Percentiles rank a stretch among this genome's conserved stretches.
phyloP scores from a whole-genome alignment of 441 rosid species.

The Adansonia grandidieri region DNA sequence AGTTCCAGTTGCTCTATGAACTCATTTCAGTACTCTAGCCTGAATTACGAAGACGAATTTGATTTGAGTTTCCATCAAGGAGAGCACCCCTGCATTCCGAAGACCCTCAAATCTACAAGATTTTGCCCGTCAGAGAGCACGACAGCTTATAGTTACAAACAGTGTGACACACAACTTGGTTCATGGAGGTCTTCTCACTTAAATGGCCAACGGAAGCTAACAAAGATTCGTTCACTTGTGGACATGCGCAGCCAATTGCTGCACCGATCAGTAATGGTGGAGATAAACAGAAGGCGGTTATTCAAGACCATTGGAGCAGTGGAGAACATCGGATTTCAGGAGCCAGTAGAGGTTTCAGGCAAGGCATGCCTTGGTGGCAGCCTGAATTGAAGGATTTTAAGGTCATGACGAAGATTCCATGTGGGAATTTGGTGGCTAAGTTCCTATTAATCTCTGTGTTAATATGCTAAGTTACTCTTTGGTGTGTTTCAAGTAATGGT shows the following conservation, averaged over 20 bases:
- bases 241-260: conserved; percentile 69
- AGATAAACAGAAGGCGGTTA: conserved; percentile 63
- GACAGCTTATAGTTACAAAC: background rate
- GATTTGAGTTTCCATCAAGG: conserved; percentile 29
- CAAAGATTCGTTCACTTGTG: conserved; percentile 52
- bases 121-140: conserved; percentile 44
- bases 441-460: background rate
- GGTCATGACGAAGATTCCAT: conserved; percentile 35
- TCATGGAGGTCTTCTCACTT: conserved; percentile 24
- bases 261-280: conserved; percentile 61
- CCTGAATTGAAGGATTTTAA: conserved; percentile 13
- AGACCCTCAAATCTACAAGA: conserved; percentile 39
- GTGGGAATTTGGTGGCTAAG: conserved; percentile 27
- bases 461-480: background rate
- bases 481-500: conserved; percentile 18
- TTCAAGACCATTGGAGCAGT: conserved; percentile 62
- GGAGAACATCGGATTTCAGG: conserved; percentile 58
- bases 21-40: conserved; percentile 48
- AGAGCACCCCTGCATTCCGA: conserved; percentile 30
- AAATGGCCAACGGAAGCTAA: conserved; percentile 34
- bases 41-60: conserved; percentile 48
- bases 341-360: conserved; percentile 33
- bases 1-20: conserved; percentile 51
- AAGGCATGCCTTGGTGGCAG: background rate
- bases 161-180: conserved; percentile 7